These are phyloP conservation scores for Nowakowskiella sp. DNA, from an alignment of 192 early-diverging fungal species.

Conservation along the genomic window DNA sequence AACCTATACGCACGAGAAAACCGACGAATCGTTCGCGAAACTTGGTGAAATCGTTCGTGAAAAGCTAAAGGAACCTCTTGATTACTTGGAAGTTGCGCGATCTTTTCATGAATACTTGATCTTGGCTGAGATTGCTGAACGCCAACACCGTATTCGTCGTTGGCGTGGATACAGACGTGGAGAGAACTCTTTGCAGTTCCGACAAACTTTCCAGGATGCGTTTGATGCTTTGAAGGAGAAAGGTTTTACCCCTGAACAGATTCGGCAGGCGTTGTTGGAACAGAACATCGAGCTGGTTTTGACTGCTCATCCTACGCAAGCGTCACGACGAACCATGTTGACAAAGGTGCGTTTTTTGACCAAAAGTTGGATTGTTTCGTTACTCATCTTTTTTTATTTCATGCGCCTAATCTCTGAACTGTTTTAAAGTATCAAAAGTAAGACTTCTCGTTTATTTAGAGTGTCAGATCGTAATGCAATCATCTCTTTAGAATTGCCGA, in stretches of 20 bases:
- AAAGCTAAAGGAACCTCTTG: conserved; percentile 1
- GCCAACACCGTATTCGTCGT: conserved; percentile 24
- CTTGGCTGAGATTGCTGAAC: conserved; percentile 25
- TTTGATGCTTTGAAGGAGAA: conserved; percentile 15
- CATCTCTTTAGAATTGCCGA: conserved; percentile 24
- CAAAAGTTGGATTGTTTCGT: too few relatives aligned
- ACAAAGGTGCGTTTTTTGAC: too few relatives aligned
- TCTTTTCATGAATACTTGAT: conserved; percentile 25
- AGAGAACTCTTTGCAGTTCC: conserved; percentile 16
- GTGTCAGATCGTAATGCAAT: too few relatives aligned
- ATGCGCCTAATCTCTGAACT: too few relatives aligned
- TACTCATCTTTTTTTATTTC: too few relatives aligned
- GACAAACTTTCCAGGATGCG: conserved; percentile 24
- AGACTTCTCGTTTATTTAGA: too few relatives aligned
- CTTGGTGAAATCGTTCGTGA: conserved; percentile 7
- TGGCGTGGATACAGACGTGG: conserved; percentile 30
- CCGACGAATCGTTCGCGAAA: conserved; percentile 17
- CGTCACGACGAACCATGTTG: conserved; percentile 20
- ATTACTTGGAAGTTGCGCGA: conserved; percentile 21
- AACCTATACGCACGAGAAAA: conserved; percentile 6
- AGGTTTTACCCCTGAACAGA: conserved; percentile 17
- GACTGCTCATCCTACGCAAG: conserved; percentile 28
- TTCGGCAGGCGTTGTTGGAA: conserved; percentile 18
- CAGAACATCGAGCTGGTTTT: conserved; percentile 21
- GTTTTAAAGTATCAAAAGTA: too few relatives aligned